Percentiles rank a stretch among this genome's conserved stretches.
Conservation (phyloP, 2,329 filamentous ascomycete genomes). For the Penicillium thymicola region DNA sequence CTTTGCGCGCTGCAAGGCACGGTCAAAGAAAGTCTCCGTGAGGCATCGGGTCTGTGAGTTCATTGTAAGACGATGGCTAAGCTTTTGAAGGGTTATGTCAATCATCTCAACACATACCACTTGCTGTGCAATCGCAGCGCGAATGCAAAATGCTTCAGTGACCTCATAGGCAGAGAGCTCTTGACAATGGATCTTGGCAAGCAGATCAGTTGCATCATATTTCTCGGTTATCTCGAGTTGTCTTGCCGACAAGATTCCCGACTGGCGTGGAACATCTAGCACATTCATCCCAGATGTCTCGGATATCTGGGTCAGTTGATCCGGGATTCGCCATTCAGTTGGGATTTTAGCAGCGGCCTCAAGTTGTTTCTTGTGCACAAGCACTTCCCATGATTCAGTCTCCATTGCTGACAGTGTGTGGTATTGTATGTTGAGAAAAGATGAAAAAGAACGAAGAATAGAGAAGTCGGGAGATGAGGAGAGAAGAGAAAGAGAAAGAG, state of each 20-base stretch:
- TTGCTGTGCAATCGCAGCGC: constrained; percentile 18
- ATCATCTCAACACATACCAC: constrained; percentile 6
- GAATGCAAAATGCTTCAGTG: constrained; percentile 16
- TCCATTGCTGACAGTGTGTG: constrained; percentile 3
- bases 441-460: not conserved
- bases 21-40: constrained; percentile 52
- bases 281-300: constrained; percentile 11
- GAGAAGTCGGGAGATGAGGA: not conserved
- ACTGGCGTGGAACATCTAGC: constrained; percentile 12
- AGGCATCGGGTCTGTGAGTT: constrained; percentile 43
- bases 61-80: not conserved
- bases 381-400: constrained; percentile 7
- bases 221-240: constrained; percentile 16
- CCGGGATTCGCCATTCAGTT: constrained; percentile 10
- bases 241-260: constrained; percentile 5
- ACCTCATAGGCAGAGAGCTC: constrained; percentile 14
- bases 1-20: constrained; percentile 49
- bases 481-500: not conserved
- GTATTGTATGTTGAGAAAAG: too few species aligned
- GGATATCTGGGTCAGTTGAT: constrained; percentile 4
- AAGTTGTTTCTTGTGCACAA: constrained; percentile 10
- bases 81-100: not conserved
- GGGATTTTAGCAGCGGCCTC: constrained; percentile 13
- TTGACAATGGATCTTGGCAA: constrained; percentile 1
- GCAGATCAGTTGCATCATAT: constrained; percentile 14